Base-by-base conservation (phyloP, 306 rosid genomes). In the Neltuma alba region DNA sequence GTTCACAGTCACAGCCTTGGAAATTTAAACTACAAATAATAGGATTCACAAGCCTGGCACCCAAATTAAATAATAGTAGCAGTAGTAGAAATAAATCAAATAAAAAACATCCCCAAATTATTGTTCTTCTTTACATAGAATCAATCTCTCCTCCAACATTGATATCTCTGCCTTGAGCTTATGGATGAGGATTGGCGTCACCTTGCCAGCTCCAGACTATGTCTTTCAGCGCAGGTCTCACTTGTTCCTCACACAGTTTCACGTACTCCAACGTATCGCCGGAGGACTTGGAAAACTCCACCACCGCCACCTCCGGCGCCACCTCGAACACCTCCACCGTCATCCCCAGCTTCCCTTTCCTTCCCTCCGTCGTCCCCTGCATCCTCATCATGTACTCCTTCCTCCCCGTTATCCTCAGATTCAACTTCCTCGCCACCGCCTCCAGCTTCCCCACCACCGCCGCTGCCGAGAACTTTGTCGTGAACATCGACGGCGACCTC, bases 171-270 rank as follows among this genome's bases (percentile, higher is more conserved):
- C 36, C 16, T 25, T 27, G 9, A 58, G 28, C 65, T 11, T 12
- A 27, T 12, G 5, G 33, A 27, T 3, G n/a, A 60, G 37, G 30
- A 63, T 76, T 20, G 16, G 0, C 14, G 23, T 91, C 92, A 12
- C 98, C 98, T 77, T 92, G 98, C 97, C 98, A 94, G 13, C 79
- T 73, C 98, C 98, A 94, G 3, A 94, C 96, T 20, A 94, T 89
- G 87, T 94, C 98, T 28, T 92, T 86, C 1, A 91, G 85, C 0
- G 97, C 91, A 38, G 98, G 96, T 62, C 98, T 85, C 14, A 89
- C 88, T 0, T 91, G 81, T 9, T 89, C 91, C 75, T 94, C 97
- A 60, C 90, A 94, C 10, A 94, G 83, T 79, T 88, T 92, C 0
- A 76, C 27, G 66, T 94, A 94, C 76, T 94, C 97, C 0, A 92